These are phyloP conservation scores for Ilex aquifolium DNA, from an alignment of 257 asterid species.

Conservation along the genomic window DNA sequence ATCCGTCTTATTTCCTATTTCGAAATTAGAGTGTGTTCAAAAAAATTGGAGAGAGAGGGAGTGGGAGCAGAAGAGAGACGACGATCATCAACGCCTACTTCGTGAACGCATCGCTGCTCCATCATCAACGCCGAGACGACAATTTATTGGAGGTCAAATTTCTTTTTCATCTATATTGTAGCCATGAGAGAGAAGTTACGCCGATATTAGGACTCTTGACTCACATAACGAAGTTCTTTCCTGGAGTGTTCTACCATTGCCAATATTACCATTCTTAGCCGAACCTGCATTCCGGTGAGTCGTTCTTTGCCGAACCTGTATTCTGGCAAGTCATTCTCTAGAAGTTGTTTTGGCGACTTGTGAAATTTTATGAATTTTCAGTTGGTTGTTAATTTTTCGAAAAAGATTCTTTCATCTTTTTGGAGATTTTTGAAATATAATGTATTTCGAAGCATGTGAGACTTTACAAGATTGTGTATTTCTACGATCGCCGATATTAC, in stretches of 20 bases:
- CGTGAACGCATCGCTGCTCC: constrained; percentile 81
- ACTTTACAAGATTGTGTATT: too few species aligned
- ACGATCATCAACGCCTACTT: constrained; percentile 70
- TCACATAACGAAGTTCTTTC: constrained; percentile 65
- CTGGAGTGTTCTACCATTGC: constrained; percentile 62
- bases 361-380: too few species aligned
- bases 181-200: constrained; percentile 74
- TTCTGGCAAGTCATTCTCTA: constrained; percentile 65
- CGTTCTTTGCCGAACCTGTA: too few species aligned
- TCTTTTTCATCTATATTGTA: constrained; percentile 22
- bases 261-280: too few species aligned
- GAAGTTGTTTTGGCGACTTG: too few species aligned
- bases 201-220: constrained; percentile 68
- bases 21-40: too few species aligned
- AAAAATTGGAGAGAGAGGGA: constrained; percentile 1
- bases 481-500: constrained; percentile 74
- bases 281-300: too few species aligned
- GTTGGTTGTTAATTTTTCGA: too few species aligned
- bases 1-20: too few species aligned
- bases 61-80: constrained; percentile 21
- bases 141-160: constrained; percentile 72
- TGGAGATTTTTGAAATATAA: too few species aligned
- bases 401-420: too few species aligned
- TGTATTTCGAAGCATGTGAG: too few species aligned
- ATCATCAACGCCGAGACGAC: constrained; percentile 62